Base-by-base conservation (phyloP, 352 stramenopile genomes). In the Phytopythium sindhum region DNA sequence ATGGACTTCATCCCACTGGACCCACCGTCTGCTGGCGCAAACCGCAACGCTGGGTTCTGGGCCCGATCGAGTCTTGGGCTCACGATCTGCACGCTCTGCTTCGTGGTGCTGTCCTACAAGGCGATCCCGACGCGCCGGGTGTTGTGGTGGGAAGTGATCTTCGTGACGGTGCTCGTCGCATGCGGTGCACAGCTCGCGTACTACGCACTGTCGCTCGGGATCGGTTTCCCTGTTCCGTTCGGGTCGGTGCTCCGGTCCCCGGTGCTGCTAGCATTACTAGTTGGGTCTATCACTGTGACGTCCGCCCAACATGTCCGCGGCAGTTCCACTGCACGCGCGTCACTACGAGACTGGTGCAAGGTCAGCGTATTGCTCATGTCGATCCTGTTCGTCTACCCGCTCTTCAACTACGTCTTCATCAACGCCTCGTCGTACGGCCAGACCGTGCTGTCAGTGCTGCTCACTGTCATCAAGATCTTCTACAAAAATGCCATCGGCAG, bases 401-500 rank as follows among this genome's bases (percentile, higher is more conserved):
- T 63, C n/a, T 76, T 66, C 48, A 68, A 44, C 14, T 67, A 59
- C 53, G 28, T 58, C 19, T 78, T 76, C 51, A 63, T 41, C n/a
- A 51, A 8, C 2, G 39, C 72, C 14, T 58, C 52, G 4, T 41
- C 59, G 1, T 26, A 58, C 4, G 31, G 47, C 1, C 65, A 75
- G 24, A 59, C 57, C 15, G 62, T 17, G 9, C 65, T 78, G 23
- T 62, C 63, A 26, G 41, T 75, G 24, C 17, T 75, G 2, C 63
- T 82, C 9, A 58, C 66, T 7, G 26, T 72, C 5, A 68, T 82
- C 12, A 82, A 82, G 39, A 35, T 78, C 14, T 31, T 61, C 19
- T 66, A 75, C 61, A 80, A 75, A 53, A 65, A 75, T 29, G n/a
- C 72, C 35, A 68, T 77, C 45, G 64, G 54, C 17, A 60, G 58